A percentile compares a stretch with the other conserved stretches of the same genome.
These are phyloP conservation scores for Microthlaspi erraticum DNA, from an alignment of 345 rosid genomes.

Conservation along the genomic window DNA sequence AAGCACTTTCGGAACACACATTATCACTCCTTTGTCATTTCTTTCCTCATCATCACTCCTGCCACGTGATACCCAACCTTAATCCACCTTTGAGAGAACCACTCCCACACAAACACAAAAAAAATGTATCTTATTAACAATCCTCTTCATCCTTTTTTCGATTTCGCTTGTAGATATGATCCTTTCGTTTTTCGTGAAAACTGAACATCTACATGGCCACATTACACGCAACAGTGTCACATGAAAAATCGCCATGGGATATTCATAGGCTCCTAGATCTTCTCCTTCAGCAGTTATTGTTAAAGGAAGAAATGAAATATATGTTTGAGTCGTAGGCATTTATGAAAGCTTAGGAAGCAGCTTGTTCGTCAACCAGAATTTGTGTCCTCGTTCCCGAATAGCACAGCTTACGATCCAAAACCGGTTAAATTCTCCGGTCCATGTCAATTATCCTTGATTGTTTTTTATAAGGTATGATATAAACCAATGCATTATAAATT, in stretches of 20 bases:
- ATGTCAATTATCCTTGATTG: slow-evolving; percentile 60
- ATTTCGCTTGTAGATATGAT: slow-evolving; percentile 35
- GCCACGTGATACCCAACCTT: slow-evolving; percentile 39
- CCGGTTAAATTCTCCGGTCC: slow-evolving; percentile 82
- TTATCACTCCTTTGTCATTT: slow-evolving; percentile 28
- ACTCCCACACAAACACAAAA: not conserved
- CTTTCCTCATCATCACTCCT: slow-evolving; percentile 29
- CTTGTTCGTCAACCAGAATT: slow-evolving; percentile 61
- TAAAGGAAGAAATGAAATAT: not conserved
- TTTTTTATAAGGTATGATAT: slow-evolving; percentile 61
- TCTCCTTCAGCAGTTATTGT: slow-evolving; percentile 40
- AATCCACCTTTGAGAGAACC: slow-evolving; percentile 41
- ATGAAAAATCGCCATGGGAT: slow-evolving; percentile 14
- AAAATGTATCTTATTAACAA: slow-evolving; percentile 34
- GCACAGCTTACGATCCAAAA: slow-evolving; percentile 59
- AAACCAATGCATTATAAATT: slow-evolving; percentile 13
- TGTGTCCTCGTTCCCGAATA: slow-evolving; percentile 58
- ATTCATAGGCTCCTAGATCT: slow-evolving; percentile 27
- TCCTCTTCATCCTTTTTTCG: slow-evolving; percentile 32
- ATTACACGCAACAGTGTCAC: slow-evolving; percentile 1
- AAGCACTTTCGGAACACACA: slow-evolving; percentile 35
- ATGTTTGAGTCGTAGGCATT: slow-evolving; percentile 56
- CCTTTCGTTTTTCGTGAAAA: slow-evolving; percentile 26
- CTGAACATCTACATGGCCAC: slow-evolving; percentile 38
- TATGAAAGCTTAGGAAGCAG: slow-evolving; percentile 59